These are phyloP conservation scores for Halophytophthora batemanensis DNA, from an alignment of 352 stramenopile genomes.

Conservation along the genomic window DNA sequence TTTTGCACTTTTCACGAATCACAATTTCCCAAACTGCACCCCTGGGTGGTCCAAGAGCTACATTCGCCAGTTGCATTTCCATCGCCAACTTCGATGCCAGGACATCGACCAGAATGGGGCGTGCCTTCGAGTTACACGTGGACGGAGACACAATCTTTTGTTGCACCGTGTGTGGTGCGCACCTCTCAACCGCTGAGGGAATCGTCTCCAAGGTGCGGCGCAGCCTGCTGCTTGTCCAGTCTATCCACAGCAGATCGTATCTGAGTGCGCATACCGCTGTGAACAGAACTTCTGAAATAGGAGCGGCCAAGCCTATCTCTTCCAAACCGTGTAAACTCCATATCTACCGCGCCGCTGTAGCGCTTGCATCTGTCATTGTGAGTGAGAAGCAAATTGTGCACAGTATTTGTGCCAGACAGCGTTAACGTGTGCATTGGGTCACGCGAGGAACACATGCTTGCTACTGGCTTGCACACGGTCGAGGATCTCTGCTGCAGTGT, in stretches of 20 bases:
- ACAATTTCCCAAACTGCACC: no score
- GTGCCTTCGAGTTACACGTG: constrained; percentile 90
- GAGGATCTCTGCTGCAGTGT: constrained; percentile 93
- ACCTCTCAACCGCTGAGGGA: constrained; percentile 90
- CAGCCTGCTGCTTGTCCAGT: neutral
- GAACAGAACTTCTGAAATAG: constrained; percentile 73
- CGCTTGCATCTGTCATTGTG: constrained; percentile 1
- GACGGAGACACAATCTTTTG: constrained; percentile 89
- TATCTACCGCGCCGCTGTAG: neutral
- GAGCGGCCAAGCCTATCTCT: constrained; percentile 91
- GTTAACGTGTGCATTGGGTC: constrained; percentile 89
- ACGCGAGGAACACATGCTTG: constrained; percentile 89
- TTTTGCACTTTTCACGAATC: no score
- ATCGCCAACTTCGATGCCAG: neutral
- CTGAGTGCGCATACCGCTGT: neutral
- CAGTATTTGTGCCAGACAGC: no score
- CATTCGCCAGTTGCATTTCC: no score
- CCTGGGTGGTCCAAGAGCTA: no score
- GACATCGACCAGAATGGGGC: constrained; percentile 40
- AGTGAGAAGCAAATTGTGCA: no score
- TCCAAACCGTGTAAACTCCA: constrained; percentile 75
- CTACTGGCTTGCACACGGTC: constrained; percentile 93
- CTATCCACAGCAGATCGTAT: no score
- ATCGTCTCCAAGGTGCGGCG: constrained; percentile 91
- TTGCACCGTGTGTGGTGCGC: constrained; percentile 89